phyloP scores from a whole-genome alignment of 768 basidiomycete species.

The Suillus variegatus region DNA sequence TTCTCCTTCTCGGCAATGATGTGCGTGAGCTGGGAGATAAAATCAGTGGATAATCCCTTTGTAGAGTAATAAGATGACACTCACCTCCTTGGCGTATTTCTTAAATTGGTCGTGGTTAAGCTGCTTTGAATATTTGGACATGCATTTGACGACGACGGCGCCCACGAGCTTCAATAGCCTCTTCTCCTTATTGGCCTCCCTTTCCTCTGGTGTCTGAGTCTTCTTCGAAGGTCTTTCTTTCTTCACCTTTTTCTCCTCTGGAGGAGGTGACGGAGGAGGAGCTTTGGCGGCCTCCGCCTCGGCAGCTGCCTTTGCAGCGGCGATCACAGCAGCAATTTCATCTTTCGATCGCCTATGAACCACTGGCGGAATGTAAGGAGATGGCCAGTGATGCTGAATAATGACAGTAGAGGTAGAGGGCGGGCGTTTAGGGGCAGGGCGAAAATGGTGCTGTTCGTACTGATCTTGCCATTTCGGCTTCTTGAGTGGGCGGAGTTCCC shows the following conservation, averaged over 20 bases:
- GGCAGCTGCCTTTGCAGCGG: constrained; percentile 32
- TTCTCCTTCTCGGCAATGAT: constrained; percentile 95
- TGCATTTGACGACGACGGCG: constrained; percentile 86
- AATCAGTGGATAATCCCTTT: constrained; percentile 4
- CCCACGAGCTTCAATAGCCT: constrained; percentile 80
- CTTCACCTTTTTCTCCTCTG: constrained; percentile 23
- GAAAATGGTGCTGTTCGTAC: constrained; percentile 17
- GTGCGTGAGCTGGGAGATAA: constrained; percentile 65
- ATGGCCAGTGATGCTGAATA: not conserved
- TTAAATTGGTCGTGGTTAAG: constrained; percentile 87
- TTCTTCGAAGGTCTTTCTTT: constrained; percentile 39
- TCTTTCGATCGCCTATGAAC: constrained; percentile 13
- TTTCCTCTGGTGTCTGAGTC: constrained; percentile 52
- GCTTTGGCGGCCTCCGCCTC: constrained; percentile 16
- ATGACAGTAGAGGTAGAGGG: not conserved
- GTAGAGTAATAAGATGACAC: constrained; percentile 21
- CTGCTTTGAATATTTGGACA: constrained; percentile 84
- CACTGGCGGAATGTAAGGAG: not conserved
- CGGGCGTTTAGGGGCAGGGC: not conserved
- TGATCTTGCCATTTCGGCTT: constrained; percentile 31
- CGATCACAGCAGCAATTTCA: constrained; percentile 43
- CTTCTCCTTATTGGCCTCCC: constrained; percentile 79
- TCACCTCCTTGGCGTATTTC: constrained; percentile 91
- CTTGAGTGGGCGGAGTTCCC: constrained; percentile 32
- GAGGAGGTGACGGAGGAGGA: constrained; percentile 16